A percentile compares a stretch with the other conserved stretches of the same genome.
Conservation (phyloP, 1,139 yeast species). For the Hyphopichia khmerensis region DNA sequence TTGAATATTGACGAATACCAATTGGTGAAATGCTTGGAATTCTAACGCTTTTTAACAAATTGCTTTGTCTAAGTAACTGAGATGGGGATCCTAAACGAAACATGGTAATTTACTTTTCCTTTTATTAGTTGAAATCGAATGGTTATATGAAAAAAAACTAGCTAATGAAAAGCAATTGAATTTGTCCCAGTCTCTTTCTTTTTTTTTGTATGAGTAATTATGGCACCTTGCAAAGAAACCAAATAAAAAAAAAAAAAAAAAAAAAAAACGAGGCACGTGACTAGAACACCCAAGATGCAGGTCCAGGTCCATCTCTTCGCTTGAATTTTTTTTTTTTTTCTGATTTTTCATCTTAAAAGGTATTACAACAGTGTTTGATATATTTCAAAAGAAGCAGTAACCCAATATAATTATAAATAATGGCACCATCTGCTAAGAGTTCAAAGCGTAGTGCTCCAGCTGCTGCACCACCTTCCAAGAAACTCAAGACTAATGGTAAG, state of each 20-base stretch:
- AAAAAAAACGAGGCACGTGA: too few relatives aligned
- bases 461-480: slow-evolving; percentile 20
- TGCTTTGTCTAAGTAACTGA: not conserved
- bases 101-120: not conserved
- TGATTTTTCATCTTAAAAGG: not conserved
- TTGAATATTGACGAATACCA: not conserved
- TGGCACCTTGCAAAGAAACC: too few relatives aligned
- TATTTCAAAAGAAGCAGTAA: too few relatives aligned
- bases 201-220: too few relatives aligned
- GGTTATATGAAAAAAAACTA: too few relatives aligned
- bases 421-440: slow-evolving; percentile 32
- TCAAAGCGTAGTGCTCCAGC: slow-evolving; percentile 31
- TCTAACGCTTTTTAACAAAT: not conserved
- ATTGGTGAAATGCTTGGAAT: not conserved
- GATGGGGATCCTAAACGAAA: not conserved
- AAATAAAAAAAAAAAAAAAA: too few relatives aligned
- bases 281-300: not conserved
- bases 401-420: slow-evolving; percentile 5
- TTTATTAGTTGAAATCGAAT: too few relatives aligned
- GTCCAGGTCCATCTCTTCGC: slow-evolving; percentile 1
- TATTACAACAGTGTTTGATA: too few relatives aligned
- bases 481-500: slow-evolving; percentile 19
- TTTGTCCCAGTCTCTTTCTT: too few relatives aligned
- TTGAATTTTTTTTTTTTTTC: not conserved
- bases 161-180: too few relatives aligned